Base-by-base conservation (phyloP, 169 alveolate genomes). In the Perkinsus marinus region DNA sequence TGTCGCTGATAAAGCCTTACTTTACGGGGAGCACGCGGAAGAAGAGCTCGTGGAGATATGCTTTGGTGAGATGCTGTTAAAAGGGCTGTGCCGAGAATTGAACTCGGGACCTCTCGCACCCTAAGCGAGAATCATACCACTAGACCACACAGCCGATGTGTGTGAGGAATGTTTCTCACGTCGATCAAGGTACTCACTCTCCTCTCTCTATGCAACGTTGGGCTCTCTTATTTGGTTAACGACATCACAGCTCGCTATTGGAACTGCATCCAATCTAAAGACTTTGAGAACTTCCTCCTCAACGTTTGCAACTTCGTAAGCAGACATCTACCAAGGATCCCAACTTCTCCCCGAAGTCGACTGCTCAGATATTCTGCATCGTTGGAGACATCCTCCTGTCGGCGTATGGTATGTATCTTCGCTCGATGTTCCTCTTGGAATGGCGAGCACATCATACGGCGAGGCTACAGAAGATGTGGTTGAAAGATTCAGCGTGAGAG, bases 81-180 rank as follows among this genome's bases (percentile, higher is more conserved):
- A 43, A 90, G 98, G 98, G 98, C 97, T 94, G 97, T 96, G 95
- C 99, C 99, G 99, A 98, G 99, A 97, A 96, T 97, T 97, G 99
- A 97, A 97, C 99, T 98, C 99, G 99, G 99, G 99, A 97, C 99
- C 99, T 97, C 99, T 97, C 99, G 99, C 99, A 97, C 99, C 99
- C 99, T 97, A 97, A 97, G 99, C 98, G 99, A 97, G 99, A 97
- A 97, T 97, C 99, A 97, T 97, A 97, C 99, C 99, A 97, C 99
- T 97, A 97, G 99, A 97, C 99, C 96, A 96, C 95, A 91, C 94
- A 92, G 94, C 94, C 94, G 92, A 41, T n/a, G n/a, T n/a, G n/a
- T n/a, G n/a, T n/a, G n/a, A n/a, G n/a, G n/a, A n/a, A n/a, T n/a
- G n/a, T n/a, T n/a, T n/a, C n/a, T n/a, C n/a, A n/a, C n/a, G n/a